Conservation (phyloP, 139 green algal species). For the Picochlorum sp. region DNA sequence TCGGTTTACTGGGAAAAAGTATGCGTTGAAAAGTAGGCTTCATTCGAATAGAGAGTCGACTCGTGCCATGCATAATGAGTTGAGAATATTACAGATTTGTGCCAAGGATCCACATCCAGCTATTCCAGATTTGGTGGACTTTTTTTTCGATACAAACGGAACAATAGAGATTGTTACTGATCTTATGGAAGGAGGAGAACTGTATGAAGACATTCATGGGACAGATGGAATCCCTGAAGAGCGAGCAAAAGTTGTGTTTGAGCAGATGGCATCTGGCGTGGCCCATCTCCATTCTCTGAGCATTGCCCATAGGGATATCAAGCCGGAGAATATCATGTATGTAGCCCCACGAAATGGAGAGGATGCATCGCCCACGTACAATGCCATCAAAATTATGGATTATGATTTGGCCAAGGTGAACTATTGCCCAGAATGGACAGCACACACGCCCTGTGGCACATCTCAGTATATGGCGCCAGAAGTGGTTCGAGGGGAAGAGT, state of each 20-base stretch:
- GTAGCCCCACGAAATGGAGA: background rate
- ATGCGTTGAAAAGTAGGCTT: slow-evolving; percentile 16
- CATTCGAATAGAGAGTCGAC: slow-evolving; percentile 2
- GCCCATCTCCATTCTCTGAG: slow-evolving; percentile 25
- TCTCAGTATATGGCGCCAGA: slow-evolving; percentile 54
- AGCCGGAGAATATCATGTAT: slow-evolving; percentile 72
- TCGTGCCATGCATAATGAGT: slow-evolving; percentile 30
- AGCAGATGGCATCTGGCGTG: slow-evolving; percentile 12
- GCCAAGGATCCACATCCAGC: slow-evolving; percentile 28
- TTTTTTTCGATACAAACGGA: slow-evolving; percentile 20
- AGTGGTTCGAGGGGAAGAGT: slow-evolving; percentile 45
- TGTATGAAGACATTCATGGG: slow-evolving; percentile 22
- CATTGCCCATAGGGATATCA: slow-evolving; percentile 57
- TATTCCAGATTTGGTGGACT: slow-evolving; percentile 23
- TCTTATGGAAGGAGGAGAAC: slow-evolving; percentile 27
- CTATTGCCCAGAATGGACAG: slow-evolving; percentile 18
- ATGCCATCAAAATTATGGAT: slow-evolving; percentile 17
- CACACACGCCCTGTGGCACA: slow-evolving; percentile 22
- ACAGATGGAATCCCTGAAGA: slow-evolving; percentile 10
- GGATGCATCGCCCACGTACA: background rate
- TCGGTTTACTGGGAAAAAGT: slow-evolving; percentile 10
- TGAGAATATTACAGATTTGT: slow-evolving; percentile 32
- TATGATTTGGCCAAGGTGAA: slow-evolving; percentile 30
- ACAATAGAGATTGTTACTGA: slow-evolving; percentile 24
- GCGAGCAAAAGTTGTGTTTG: slow-evolving; percentile 20